These are phyloP conservation scores for Lentinula lateritia DNA, from an alignment of 768 basidiomycete genomes.

Conservation along the genomic window DNA sequence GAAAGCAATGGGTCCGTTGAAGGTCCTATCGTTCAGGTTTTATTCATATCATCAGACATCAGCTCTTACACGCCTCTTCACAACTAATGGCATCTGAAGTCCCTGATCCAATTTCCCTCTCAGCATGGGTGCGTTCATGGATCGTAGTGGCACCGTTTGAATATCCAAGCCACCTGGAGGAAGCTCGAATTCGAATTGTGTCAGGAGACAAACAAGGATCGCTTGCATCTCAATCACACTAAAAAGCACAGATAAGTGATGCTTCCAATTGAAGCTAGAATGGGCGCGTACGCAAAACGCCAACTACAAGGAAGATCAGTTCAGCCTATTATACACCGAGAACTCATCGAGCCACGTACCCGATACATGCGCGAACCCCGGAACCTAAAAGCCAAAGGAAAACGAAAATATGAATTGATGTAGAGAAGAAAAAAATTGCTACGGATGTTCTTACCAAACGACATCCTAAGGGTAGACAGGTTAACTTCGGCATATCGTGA, in stretches of 20 bases:
- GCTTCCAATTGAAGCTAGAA: not conserved
- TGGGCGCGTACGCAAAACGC: slow-evolving; percentile 14
- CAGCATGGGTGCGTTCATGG: not conserved
- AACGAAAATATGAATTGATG: no score
- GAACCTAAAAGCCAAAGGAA: not conserved
- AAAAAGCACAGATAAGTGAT: not conserved
- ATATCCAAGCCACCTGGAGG: slow-evolving; percentile 11
- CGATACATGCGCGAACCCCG: slow-evolving; percentile 12
- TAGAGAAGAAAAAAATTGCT: no score
- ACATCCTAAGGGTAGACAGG: slow-evolving; percentile 3
- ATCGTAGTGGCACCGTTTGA: not conserved
- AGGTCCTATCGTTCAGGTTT: not conserved
- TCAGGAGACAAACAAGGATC: slow-evolving; percentile 33
- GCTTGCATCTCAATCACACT: slow-evolving; percentile 35
- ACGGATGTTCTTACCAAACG: slow-evolving; percentile 1
- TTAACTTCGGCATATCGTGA: not conserved
- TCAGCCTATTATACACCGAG: slow-evolving; percentile 2
- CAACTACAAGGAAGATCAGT: slow-evolving; percentile 7
- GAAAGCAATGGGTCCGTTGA: not conserved
- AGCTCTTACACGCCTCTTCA: not conserved
- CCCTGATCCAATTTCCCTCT: slow-evolving; percentile 1
- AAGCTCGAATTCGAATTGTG: slow-evolving; percentile 33
- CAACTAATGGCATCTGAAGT: slow-evolving; percentile 5
- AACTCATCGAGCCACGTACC: slow-evolving; percentile 7
- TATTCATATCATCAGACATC: not conserved